Base-by-base conservation (phyloP, 2,329 filamentous ascomycete genomes). In the Diaporthe batatas region DNA sequence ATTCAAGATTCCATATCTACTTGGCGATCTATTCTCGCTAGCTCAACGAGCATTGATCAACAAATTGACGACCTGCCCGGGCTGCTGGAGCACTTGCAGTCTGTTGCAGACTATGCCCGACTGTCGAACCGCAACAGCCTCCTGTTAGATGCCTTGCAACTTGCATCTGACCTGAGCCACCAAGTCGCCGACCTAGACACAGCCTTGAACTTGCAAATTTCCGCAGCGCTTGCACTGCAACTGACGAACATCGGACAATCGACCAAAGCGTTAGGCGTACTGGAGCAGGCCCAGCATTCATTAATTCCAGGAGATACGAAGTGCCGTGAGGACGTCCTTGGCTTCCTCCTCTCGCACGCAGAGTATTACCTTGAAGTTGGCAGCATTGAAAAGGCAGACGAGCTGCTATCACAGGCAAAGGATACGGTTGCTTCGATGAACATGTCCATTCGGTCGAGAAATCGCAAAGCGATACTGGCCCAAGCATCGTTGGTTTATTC, bases 311-410 rank as follows among this genome's bases (percentile, higher is more conserved):
- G 55, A 39, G 36, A 62, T n/a, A 47, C 54, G 6, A 65, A 81
- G 3, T 82, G 84, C 2, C 79, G 79, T 16, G 83, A 86, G 23
- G 80, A 84, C 7, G 75, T 85, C 25, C 85, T 85, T 12, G 81
- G 82, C 21, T 92, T 92, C 80, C 89, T 95, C 75, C 83, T 98
- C 8, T 90, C 91, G 0, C 91, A 91, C 74, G 91, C 93, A 0
- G 94, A 97, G 79, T 94, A 95, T 79, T 86, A 92, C 36, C 84
- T 95, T 23, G 88, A 89, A 1, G 88, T 91, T 16, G 92, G 92
- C 12, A 90, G 91, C 65, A 83, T 89, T 21, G 87, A 91, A 12
- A 91, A 92, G 81, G 92, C 89, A 69, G 83, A 82, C 72, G 81
- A 81, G 32, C 77, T 82, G 71, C 77, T 87, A 23, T 76, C 79